Evolutionary conservation across 345 rosid species (phyloP).

Genomic region (Linum lewisii): DNA sequence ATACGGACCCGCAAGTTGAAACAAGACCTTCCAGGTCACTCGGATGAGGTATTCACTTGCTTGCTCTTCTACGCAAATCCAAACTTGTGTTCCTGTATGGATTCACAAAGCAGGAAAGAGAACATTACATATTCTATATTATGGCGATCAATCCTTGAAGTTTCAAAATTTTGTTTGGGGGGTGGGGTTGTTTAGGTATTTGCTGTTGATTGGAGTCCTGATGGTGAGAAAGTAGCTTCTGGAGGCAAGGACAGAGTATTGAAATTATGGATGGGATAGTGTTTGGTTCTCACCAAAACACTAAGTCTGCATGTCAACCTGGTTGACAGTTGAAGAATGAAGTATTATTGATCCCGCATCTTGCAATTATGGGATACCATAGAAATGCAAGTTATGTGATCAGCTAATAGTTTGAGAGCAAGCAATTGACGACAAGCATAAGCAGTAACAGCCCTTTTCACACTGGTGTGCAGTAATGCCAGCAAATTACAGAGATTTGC

Average conservation of each 20-base stretch:
- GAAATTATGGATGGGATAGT: slow-evolving; percentile 93
- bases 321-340: neutral
- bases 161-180: neutral
- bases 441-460: neutral
- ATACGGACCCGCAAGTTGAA: slow-evolving; percentile 64
- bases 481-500: neutral
- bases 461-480: neutral
- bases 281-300: slow-evolving; percentile 1
- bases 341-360: neutral
- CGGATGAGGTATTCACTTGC: slow-evolving; percentile 58
- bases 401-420: neutral
- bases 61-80: neutral
- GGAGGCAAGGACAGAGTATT: slow-evolving; percentile 86
- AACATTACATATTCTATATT: neutral
- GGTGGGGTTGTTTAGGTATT: slow-evolving; percentile 53
- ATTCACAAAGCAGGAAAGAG: neutral
- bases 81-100: neutral
- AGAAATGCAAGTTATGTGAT: neutral
- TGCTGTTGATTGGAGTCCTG: slow-evolving; percentile 99
- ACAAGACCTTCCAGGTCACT: slow-evolving; percentile 96
- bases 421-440: neutral
- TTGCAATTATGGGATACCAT: neutral
- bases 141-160: slow-evolving; percentile 6
- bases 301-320: neutral
- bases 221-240: slow-evolving; percentile 95